phyloP scores from a whole-genome alignment of 345 rosid genomes.

The Lepidium aucheri region DNA sequence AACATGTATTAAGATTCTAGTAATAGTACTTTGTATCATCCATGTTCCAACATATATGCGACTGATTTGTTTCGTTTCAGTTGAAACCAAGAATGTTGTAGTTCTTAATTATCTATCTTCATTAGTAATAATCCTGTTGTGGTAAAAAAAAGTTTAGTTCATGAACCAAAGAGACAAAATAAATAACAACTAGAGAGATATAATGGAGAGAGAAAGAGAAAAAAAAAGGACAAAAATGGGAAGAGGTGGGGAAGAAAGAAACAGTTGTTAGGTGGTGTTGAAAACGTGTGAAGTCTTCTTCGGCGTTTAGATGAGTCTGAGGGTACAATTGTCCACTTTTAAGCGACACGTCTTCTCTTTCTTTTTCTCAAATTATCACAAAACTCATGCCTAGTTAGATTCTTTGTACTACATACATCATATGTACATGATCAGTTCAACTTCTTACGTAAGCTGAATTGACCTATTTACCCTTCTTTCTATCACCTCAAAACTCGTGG shows the following conservation, averaged over 20 bases:
- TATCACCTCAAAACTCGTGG: neutral
- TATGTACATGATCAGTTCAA: neutral
- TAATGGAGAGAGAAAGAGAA: neutral
- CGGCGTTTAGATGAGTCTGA: neutral
- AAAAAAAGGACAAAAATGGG: slow-evolving; percentile 1
- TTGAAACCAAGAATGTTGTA: neutral
- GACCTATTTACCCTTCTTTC: neutral
- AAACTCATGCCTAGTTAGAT: slow-evolving; percentile 9
- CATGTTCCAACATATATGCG: neutral
- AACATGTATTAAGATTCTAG: too few species aligned
- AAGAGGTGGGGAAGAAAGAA: slow-evolving; percentile 20
- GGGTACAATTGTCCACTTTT: slow-evolving; percentile 16
- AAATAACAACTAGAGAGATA: too few species aligned
- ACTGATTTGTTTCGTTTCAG: neutral
- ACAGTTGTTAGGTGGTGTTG: slow-evolving; percentile 27
- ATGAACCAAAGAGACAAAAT: neutral
- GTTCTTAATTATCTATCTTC: neutral
- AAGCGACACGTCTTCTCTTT: slow-evolving; percentile 14
- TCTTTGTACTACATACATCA: slow-evolving; percentile 3
- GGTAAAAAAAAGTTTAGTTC: neutral
- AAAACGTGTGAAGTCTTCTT: slow-evolving; percentile 24
- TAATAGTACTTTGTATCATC: neutral
- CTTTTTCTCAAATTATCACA: neutral
- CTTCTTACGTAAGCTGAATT: slow-evolving; percentile 15
- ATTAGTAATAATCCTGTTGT: neutral